phyloP scores from a whole-genome alignment of 2,329 filamentous ascomycete species.

The Pyricularia pennisetigena region DNA sequence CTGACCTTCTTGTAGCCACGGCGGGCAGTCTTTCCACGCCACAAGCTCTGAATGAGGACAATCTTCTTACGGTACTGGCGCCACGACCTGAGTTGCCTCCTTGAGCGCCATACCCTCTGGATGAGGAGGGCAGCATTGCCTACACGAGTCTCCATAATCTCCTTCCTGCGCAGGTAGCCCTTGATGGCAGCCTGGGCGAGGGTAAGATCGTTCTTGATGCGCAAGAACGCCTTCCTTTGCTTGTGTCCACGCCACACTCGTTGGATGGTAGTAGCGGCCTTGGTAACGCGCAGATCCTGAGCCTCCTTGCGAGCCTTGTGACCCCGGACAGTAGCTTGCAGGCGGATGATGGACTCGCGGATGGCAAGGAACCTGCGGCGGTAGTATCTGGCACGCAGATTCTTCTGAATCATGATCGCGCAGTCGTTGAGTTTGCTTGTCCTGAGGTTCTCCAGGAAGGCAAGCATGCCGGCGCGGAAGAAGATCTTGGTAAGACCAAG shows the following conservation, averaged over 20 bases:
- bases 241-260: slow-evolving; percentile 90
- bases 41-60: slow-evolving; percentile 82
- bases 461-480: slow-evolving; percentile 98
- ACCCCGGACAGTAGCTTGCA: slow-evolving; percentile 71
- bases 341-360: slow-evolving; percentile 66
- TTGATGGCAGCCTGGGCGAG: slow-evolving; percentile 84
- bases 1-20: slow-evolving; percentile 81
- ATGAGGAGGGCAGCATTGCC: slow-evolving; percentile 88
- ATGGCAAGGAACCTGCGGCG: slow-evolving; percentile 83
- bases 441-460: slow-evolving; percentile 89
- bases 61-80: slow-evolving; percentile 84
- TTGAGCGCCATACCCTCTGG: slow-evolving; percentile 80
- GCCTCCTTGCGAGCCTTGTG: slow-evolving; percentile 68
- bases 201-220: slow-evolving; percentile 74
- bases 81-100: slow-evolving; percentile 71
- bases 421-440: slow-evolving; percentile 86
- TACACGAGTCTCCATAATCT: slow-evolving; percentile 87
- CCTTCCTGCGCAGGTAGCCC: slow-evolving; percentile 81
- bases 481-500: slow-evolving; percentile 98
- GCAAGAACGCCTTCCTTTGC: slow-evolving; percentile 70
- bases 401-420: slow-evolving; percentile 98
- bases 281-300: slow-evolving; percentile 71
- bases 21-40: slow-evolving; percentile 76
- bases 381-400: slow-evolving; percentile 90
- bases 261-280: slow-evolving; percentile 89